phyloP scores from a whole-genome alignment of 129 eudicot species.

The Deinandra increscens region DNA sequence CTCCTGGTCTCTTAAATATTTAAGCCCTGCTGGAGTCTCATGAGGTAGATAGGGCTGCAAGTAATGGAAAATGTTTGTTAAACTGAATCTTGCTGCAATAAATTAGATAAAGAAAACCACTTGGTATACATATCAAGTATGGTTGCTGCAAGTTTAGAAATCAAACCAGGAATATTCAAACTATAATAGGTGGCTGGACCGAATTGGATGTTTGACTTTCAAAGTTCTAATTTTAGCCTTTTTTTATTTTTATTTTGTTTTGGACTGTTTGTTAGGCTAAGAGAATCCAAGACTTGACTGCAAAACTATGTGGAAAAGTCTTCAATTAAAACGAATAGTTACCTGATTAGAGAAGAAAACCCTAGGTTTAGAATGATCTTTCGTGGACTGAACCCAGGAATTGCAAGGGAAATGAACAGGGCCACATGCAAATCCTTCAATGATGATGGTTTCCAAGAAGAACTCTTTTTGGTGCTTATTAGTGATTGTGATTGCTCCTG shows the following conservation, averaged over 20 bases:
- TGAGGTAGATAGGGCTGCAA: constrained; percentile 87
- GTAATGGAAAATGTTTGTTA: neutral
- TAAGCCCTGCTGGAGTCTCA: constrained; percentile 85
- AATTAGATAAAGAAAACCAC: neutral
- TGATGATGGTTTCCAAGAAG: constrained; percentile 66
- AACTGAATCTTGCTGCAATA: neutral
- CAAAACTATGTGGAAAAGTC: constrained; percentile 10
- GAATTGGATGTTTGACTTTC: constrained; percentile 30
- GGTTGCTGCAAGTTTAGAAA: constrained; percentile 6
- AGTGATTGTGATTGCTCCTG: constrained; percentile 79
- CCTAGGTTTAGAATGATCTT: constrained; percentile 70
- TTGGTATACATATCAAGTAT: neutral
- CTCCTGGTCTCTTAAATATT: constrained; percentile 74
- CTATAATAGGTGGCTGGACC: neutral
- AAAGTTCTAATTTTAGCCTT: constrained; percentile 24
- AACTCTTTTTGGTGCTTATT: constrained; percentile 89
- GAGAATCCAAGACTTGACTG: constrained; percentile 17
- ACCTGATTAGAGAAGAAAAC: constrained; percentile 92
- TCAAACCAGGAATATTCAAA: constrained; percentile 25
- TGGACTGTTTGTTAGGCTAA: constrained; percentile 27
- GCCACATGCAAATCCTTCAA: constrained; percentile 96
- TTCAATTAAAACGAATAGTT: constrained; percentile 4
- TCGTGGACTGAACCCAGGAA: constrained; percentile 87
- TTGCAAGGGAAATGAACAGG: constrained; percentile 95
- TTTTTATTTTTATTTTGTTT: constrained; percentile 14